These are phyloP conservation scores for Scheffersomyces ergatensis DNA, from an alignment of 805 yeast species.

Conservation along the genomic window DNA sequence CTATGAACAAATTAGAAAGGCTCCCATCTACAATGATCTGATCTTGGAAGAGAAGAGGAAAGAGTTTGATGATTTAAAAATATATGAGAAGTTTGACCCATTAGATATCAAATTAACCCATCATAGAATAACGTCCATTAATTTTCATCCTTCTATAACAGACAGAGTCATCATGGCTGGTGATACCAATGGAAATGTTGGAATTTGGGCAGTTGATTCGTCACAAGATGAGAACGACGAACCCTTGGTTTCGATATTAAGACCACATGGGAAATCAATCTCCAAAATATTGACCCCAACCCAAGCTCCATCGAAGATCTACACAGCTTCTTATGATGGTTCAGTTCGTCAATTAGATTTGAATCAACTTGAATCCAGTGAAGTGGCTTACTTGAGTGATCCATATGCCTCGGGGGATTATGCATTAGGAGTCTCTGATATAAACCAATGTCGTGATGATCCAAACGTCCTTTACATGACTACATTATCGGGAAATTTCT, in stretches of 20 bases:
- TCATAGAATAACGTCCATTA: constrained; percentile 70
- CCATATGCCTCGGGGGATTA: constrained; percentile 45
- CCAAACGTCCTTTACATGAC: constrained; percentile 65
- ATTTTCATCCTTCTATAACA: constrained; percentile 70
- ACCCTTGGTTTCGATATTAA: constrained; percentile 60
- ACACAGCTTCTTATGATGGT: constrained; percentile 85
- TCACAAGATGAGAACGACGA: constrained; percentile 28
- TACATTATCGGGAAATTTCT: constrained; percentile 78
- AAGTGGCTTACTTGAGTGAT: constrained; percentile 43
- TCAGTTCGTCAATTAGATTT: constrained; percentile 74
- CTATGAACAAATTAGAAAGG: constrained; percentile 47
- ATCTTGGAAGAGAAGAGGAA: constrained; percentile 49
- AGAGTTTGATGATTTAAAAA: constrained; percentile 48
- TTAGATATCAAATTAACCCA: constrained; percentile 67
- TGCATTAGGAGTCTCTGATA: constrained; percentile 69
- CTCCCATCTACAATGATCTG: constrained; percentile 25
- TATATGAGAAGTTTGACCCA: constrained; percentile 62
- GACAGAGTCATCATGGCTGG: constrained; percentile 77
- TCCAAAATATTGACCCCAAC: constrained; percentile 59
- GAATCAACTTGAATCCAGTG: constrained; percentile 54
- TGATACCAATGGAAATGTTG: constrained; percentile 83
- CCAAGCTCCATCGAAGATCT: constrained; percentile 50
- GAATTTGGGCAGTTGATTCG: constrained; percentile 74
- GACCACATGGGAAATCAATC: constrained; percentile 74
- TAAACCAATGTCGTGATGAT: constrained; percentile 47